Percentiles rank a stretch among this genome's conserved stretches.
Conservation (phyloP, 2,329 filamentous ascomycete genomes). For the Nigrograna mackinnonii region DNA sequence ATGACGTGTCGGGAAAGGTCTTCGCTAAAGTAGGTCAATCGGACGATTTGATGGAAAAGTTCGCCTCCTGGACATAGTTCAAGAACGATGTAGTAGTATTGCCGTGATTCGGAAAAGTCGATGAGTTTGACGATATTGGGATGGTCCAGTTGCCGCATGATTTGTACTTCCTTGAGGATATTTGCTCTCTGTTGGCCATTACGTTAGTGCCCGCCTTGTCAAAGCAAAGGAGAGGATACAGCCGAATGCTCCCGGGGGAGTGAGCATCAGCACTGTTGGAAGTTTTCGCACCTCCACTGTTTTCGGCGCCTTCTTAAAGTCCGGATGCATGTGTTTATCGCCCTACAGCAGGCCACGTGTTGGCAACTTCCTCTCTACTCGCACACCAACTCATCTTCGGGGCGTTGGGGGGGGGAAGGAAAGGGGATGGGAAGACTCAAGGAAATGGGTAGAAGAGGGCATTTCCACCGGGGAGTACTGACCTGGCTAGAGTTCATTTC, state of each 20-base stretch:
- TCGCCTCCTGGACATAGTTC: slow-evolving; percentile 95
- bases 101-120: slow-evolving; percentile 88
- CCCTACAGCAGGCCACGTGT: slow-evolving; percentile 66
- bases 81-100: slow-evolving; percentile 97
- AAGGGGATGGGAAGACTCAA: slow-evolving; percentile 33
- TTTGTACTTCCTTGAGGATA: slow-evolving; percentile 97
- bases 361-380: slow-evolving; percentile 57
- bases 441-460: slow-evolving; percentile 33
- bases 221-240: slow-evolving; percentile 21
- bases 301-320: slow-evolving; percentile 86
- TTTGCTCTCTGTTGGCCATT: slow-evolving; percentile 75
- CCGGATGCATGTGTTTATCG: slow-evolving; percentile 90
- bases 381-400: slow-evolving; percentile 28
- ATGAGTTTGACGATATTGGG: slow-evolving; percentile 94
- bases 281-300: slow-evolving; percentile 85
- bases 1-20: slow-evolving; percentile 94
- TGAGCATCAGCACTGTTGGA: slow-evolving; percentile 26
- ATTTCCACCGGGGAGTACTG: slow-evolving; percentile 53
- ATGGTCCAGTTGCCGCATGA: slow-evolving; percentile 96
- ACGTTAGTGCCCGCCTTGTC: slow-evolving; percentile 46
- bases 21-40: slow-evolving; percentile 97
- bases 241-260: slow-evolving; percentile 32
- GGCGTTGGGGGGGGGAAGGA: slow-evolving; percentile 23
- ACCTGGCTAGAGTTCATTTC: slow-evolving; percentile 99
- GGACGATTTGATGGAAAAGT: slow-evolving; percentile 97